These are phyloP conservation scores for Asparagopsis taxiformis DNA, from an alignment of 31 red algal species.

Conservation along the genomic window DNA sequence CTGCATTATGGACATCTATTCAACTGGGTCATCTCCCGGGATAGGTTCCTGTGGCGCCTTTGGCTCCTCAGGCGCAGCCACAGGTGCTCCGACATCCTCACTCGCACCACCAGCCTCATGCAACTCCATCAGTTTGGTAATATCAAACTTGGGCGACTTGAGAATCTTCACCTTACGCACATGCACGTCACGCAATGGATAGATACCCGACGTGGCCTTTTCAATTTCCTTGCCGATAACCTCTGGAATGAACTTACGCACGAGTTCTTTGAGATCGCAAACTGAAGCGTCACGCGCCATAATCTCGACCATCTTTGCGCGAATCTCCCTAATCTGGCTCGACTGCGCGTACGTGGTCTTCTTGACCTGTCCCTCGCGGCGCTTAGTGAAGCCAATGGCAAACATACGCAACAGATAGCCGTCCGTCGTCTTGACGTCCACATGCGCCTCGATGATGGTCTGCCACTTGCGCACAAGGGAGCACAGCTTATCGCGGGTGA, in stretches of 20 bases:
- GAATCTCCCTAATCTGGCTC: constrained; percentile 90
- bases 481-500: constrained; percentile 94
- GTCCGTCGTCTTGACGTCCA: constrained; percentile 97
- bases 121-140: constrained; percentile 98
- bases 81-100: constrained; percentile 76
- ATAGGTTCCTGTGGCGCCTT: constrained; percentile 64
- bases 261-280: constrained; percentile 90
- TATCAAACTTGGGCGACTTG: constrained; percentile 94
- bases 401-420: constrained; percentile 96
- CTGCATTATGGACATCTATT: constrained; percentile 30
- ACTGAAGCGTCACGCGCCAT: constrained; percentile 76
- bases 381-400: constrained; percentile 97
- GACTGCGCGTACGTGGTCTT: constrained; percentile 93
- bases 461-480: constrained; percentile 97
- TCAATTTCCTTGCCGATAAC: constrained; percentile 97
- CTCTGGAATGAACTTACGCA: constrained; percentile 92
- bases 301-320: constrained; percentile 96
- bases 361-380: constrained; percentile 76
- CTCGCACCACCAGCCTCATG: constrained; percentile 64
- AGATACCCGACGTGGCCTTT: constrained; percentile 84
- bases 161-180: constrained; percentile 98
- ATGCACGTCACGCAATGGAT: constrained; percentile 88
- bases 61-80: constrained; percentile 48
- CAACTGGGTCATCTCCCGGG: constrained; percentile 64
- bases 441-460: constrained; percentile 94